Conservation (phyloP, 1,284 basidiomycete species). For the Moniliella sp. region DNA sequence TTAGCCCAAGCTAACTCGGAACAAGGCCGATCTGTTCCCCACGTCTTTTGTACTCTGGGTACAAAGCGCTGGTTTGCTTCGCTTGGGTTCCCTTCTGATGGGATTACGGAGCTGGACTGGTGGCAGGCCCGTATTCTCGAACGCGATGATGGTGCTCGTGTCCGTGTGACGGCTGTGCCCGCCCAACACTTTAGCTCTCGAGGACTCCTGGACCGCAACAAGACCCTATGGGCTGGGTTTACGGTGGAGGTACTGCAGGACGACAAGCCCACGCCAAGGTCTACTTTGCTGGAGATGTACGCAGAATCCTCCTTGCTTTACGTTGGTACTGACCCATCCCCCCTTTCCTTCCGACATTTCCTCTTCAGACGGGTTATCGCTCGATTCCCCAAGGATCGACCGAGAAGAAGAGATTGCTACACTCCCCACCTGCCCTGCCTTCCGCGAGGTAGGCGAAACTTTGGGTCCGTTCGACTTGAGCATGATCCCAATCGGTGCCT, state of each 20-base stretch:
- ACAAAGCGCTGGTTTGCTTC: constrained; percentile 11
- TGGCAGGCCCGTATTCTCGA: constrained; percentile 9
- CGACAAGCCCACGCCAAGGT: constrained; percentile 6
- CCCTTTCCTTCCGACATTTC: too few species aligned
- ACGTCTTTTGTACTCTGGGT: constrained; percentile 16
- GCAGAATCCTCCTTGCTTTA: not conserved
- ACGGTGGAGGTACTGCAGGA: constrained; percentile 6
- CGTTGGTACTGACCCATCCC: too few species aligned
- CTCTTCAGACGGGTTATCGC: too few species aligned
- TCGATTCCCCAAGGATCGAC: too few species aligned
- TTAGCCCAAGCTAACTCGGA: not conserved
- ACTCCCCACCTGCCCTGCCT: constrained; percentile 14
- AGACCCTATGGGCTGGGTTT: constrained; percentile 19
- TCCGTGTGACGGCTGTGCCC: constrained; percentile 14
- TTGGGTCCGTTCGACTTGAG: constrained; percentile 17
- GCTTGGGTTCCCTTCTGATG: constrained; percentile 5
- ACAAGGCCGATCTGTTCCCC: constrained; percentile 4
- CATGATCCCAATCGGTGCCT: constrained; percentile 20
- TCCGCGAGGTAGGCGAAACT: constrained; percentile 16
- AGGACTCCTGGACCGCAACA: constrained; percentile 4
- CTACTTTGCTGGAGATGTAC: constrained; percentile 14
- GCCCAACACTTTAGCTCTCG: constrained; percentile 18
- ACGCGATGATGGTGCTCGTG: not conserved
- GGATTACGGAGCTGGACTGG: constrained; percentile 20
- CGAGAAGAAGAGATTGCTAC: constrained; percentile 10